Conservation (phyloP, 805 yeast genomes). For the Tetrapisispora taiwanensis region DNA sequence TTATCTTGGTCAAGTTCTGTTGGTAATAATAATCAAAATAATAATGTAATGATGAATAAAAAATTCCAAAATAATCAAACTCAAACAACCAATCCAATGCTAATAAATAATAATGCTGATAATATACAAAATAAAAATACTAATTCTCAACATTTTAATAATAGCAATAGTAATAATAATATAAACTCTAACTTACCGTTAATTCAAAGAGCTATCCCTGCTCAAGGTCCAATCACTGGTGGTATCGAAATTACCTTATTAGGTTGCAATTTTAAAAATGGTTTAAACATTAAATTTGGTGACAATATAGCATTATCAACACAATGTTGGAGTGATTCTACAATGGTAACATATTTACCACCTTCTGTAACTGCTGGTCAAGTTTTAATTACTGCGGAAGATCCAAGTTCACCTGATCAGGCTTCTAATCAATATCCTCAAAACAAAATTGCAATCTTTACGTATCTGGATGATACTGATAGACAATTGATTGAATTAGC, state of each 20-base stretch:
- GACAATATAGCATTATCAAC: slow-evolving; percentile 69
- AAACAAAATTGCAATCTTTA: slow-evolving; percentile 44
- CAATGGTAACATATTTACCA: slow-evolving; percentile 88
- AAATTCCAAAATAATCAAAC: neutral
- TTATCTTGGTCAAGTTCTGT: slow-evolving; percentile 21
- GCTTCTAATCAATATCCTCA: neutral
- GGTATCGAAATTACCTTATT: slow-evolving; percentile 90
- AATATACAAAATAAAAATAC: neutral
- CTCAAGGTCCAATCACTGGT: slow-evolving; percentile 92
- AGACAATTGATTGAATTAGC: slow-evolving; percentile 91
- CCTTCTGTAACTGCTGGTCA: slow-evolving; percentile 87
- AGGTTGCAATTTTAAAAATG: slow-evolving; percentile 79
- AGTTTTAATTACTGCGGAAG: slow-evolving; percentile 61
- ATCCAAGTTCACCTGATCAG: neutral
- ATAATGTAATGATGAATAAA: neutral
- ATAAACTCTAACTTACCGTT: slow-evolving; percentile 33
- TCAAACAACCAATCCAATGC: neutral
- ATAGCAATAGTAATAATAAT: neutral
- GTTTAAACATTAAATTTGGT: slow-evolving; percentile 79
- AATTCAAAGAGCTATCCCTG: slow-evolving; percentile 84
- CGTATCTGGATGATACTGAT: slow-evolving; percentile 92
- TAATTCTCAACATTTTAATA: neutral
- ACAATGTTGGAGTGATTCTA: slow-evolving; percentile 92
- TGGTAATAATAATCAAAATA: slow-evolving; percentile 1
- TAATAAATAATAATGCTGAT: neutral